Evolutionary conservation across 2,329 filamentous ascomycete genomes (phyloP).

Genomic region (Blastomyces gilchristii): DNA sequence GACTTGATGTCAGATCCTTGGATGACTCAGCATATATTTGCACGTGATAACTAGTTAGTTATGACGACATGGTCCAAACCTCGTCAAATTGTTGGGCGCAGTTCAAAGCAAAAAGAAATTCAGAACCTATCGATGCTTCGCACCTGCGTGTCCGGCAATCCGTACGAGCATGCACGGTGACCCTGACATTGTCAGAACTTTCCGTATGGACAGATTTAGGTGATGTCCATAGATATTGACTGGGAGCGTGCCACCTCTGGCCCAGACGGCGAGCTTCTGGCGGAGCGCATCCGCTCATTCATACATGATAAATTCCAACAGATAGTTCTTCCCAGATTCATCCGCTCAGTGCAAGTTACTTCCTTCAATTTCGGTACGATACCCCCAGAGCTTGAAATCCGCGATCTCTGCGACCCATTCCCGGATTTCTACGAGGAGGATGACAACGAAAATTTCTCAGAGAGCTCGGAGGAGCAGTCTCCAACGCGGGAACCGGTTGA

Average conservation of each 20-base stretch:
- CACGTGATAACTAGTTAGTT: not conserved
- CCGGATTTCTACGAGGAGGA: conserved; percentile 90
- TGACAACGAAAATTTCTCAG: conserved; percentile 40
- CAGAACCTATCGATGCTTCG: not conserved
- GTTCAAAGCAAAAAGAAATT: not conserved
- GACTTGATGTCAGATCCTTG: too few relatives aligned
- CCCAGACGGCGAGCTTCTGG: conserved; percentile 73
- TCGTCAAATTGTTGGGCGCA: too few relatives aligned
- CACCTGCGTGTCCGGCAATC: too few relatives aligned
- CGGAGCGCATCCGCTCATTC: conserved; percentile 79
- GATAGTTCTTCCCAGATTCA: conserved; percentile 83
- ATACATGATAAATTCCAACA: conserved; percentile 94
- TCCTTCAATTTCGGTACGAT: conserved; percentile 84
- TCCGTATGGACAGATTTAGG: conserved; percentile 20
- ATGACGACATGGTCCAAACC: not conserved
- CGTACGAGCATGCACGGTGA: not conserved
- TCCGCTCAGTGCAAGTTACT: conserved; percentile 89
- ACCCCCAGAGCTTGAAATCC: conserved; percentile 76
- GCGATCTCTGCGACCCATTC: conserved; percentile 91
- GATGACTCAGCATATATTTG: not conserved
- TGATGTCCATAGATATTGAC: conserved; percentile 95
- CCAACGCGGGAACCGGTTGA: conserved; percentile 3
- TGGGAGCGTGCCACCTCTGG: conserved; percentile 89
- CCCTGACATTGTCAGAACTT: not conserved
- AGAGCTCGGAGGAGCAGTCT: conserved; percentile 26